Conservation (phyloP, 495 filamentous ascomycete species). For the Neurospora pannonica region DNA sequence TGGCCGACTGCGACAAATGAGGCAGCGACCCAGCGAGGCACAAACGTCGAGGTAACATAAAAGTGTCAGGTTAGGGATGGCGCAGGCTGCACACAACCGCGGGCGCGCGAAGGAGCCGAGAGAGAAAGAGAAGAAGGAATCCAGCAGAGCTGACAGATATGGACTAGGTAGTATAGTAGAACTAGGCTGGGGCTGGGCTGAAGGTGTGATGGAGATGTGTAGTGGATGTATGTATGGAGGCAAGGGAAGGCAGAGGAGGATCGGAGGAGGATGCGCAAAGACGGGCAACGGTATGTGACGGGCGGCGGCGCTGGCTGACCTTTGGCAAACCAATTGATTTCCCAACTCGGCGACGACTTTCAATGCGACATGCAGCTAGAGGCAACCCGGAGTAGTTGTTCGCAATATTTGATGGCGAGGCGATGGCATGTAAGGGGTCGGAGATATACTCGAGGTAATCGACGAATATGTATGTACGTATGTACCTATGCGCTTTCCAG, state of each 20-base stretch:
- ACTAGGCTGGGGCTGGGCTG: not conserved
- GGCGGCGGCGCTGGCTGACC: not conserved
- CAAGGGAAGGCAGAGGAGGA: not conserved
- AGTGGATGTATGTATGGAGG: not conserved
- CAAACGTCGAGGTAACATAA: conserved; percentile 9
- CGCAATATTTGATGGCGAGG: not conserved
- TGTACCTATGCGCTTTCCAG: not conserved
- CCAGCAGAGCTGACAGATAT: not conserved
- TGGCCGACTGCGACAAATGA: conserved; percentile 32
- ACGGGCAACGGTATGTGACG: not conserved
- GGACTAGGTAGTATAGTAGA: not conserved
- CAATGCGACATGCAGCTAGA: not conserved
- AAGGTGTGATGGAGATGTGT: not conserved
- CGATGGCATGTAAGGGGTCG: not conserved
- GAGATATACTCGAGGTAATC: not conserved
- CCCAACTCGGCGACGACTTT: not conserved
- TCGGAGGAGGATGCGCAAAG: not conserved
- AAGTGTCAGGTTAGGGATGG: conserved; percentile 7
- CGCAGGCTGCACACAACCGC: conserved; percentile 1
- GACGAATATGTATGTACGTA: not conserved
- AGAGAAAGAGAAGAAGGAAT: not conserved
- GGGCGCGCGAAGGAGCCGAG: not conserved
- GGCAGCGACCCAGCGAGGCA: conserved; percentile 18
- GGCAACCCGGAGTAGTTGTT: not conserved
- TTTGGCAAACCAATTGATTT: not conserved